Base-by-base conservation (phyloP, 78 protist species). In the Guillardia theta region DNA sequence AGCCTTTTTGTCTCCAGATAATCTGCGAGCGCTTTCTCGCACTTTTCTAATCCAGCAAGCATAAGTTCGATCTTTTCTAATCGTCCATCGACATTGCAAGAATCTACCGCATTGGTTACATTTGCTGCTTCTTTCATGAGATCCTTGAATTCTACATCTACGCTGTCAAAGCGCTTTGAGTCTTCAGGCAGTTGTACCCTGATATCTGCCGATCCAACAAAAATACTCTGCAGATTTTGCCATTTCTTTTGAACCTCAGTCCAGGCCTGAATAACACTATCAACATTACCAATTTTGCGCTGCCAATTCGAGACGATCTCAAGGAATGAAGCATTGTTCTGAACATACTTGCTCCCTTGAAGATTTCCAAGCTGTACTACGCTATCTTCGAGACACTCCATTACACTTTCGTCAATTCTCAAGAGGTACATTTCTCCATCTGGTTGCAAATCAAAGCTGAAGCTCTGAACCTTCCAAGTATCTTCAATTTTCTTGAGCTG, bases 101-200 rank as follows among this genome's bases (percentile, higher is more conserved):
- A 92, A 41, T 97, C 97, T 19, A 97, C 33, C 10, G 95, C 96
- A 83, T 54, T 50, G 9, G 98, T 36, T 30, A 2, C 0, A n/a
- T 48, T 27, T 18, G 0, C 37, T 37, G 95, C 96, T 19, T 15
- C 77, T 27, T 0, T 44, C 97, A 97, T 95, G 88, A 96, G 46
- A 47, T 93, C 94, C 64, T 92, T 62, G 93, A 39, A 98, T 36
- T 83, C 92, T 0, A 45, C 46, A 88, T 98, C 97, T 50, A 97
- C 96, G 37, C 43, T 39, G 44, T 96, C 97, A 9, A 98, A 98
- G 45, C 97, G 95, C 70, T 83, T 88, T 30, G 97, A 37, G 77
- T 98, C 99, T 70, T 97, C 97, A 5, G 98, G 99, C 30, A 98
- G 97, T 92, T 97, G 99, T 50, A 92, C 64, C 37, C 98, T 95